Evolutionary conservation across 768 basidiomycete species (phyloP).

Genomic region (Psilocybe cyanescens): DNA sequence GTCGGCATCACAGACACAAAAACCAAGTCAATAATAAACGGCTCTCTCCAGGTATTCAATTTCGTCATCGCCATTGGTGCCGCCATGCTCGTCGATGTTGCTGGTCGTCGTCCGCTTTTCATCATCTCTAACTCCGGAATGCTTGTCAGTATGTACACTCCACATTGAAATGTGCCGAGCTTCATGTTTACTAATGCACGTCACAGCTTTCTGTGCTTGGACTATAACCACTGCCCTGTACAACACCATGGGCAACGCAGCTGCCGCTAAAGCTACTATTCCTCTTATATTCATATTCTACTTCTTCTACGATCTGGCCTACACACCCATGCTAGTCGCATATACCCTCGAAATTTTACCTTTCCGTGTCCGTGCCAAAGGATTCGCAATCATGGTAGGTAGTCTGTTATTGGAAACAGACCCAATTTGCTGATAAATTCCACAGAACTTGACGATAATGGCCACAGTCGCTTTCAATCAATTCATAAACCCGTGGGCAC

Average conservation of each 20-base stretch:
- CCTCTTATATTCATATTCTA: slow-evolving; percentile 68
- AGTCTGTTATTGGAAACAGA: background rate
- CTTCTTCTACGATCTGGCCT: slow-evolving; percentile 68
- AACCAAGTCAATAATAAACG: slow-evolving; percentile 40
- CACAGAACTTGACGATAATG: slow-evolving; percentile 64
- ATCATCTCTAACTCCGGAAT: slow-evolving; percentile 62
- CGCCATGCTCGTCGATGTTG: slow-evolving; percentile 65
- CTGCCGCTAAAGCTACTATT: slow-evolving; percentile 59
- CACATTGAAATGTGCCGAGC: background rate
- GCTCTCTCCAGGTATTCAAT: slow-evolving; percentile 53
- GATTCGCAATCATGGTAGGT: slow-evolving; percentile 74
- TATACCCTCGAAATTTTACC: slow-evolving; percentile 81
- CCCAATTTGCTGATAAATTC: slow-evolving; percentile 2
- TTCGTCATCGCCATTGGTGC: slow-evolving; percentile 60
- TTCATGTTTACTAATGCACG: background rate
- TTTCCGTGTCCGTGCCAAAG: slow-evolving; percentile 78
- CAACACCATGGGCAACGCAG: slow-evolving; percentile 38
- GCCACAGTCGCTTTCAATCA: slow-evolving; percentile 78
- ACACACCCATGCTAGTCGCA: slow-evolving; percentile 70
- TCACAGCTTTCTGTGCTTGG: slow-evolving; percentile 59
- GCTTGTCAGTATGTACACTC: slow-evolving; percentile 47
- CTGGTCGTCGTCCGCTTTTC: slow-evolving; percentile 73
- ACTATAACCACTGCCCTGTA: slow-evolving; percentile 52
- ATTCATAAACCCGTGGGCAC: slow-evolving; percentile 79
- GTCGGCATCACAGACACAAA: slow-evolving; percentile 59